Evolutionary conservation across 179 eudicot species (phyloP).

Genomic region (Drosera spatulata): DNA sequence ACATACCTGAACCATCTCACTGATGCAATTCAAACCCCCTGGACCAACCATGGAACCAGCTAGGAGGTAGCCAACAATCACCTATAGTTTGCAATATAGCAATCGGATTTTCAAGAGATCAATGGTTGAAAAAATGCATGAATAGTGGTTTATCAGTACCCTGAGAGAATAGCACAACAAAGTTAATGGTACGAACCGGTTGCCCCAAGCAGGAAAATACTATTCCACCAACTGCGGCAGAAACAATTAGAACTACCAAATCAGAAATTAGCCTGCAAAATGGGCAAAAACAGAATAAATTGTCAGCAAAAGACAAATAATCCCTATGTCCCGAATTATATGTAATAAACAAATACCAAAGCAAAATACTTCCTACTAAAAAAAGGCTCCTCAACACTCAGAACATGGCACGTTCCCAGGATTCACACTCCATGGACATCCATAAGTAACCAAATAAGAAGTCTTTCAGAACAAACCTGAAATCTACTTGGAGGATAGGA

Average conservation of each 20-base stretch:
- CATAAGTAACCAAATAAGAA: neutral
- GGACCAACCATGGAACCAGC: constrained; percentile 97
- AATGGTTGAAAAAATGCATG: neutral
- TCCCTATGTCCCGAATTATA: too few species aligned
- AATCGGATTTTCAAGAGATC: neutral
- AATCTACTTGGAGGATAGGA: constrained; percentile 96
- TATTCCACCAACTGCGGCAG: constrained; percentile 98
- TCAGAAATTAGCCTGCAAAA: constrained; percentile 81
- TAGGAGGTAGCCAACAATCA: constrained; percentile 96
- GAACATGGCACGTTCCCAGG: neutral
- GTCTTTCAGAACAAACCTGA: constrained; percentile 38
- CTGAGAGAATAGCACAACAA: neutral
- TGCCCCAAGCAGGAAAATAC: constrained; percentile 92
- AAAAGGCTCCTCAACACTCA: neutral
- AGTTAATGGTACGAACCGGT: constrained; percentile 50
- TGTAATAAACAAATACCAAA: too few species aligned
- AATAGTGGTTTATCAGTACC: neutral
- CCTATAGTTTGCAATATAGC: constrained; percentile 29
- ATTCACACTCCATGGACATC: neutral
- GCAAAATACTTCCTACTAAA: neutral
- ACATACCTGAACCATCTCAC: constrained; percentile 97
- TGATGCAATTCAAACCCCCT: constrained; percentile 80
- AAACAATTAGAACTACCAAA: constrained; percentile 86
- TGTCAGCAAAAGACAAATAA: neutral
- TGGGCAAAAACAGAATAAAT: constrained; percentile 9